Evolutionary conservation across 805 yeast species (phyloP), one percentile per base, ranked within the genome.

Genomic region (Lipomyces kockii): DNA sequence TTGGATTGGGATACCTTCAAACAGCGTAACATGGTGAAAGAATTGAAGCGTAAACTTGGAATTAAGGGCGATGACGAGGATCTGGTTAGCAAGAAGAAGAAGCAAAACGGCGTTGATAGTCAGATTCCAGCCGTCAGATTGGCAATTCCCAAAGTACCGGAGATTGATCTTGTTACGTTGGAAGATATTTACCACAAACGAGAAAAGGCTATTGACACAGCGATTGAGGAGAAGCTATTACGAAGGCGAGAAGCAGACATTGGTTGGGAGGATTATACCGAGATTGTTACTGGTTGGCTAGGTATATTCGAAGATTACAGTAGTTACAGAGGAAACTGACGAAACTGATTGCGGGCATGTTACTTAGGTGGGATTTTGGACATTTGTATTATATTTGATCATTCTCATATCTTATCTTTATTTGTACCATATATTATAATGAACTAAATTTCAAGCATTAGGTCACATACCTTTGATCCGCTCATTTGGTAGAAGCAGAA

Each of bases 11-110:
- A 85, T 34, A 84, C 92, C 1, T 94, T 94, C 78, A 87, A 89
- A 69, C 81, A 87, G 62, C 85, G 98, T 74, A 83, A 87, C 72
- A 84, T 85, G 71, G 87, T 91, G 51, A 94, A 92, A 80, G 79
- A 82, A 14, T 80, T 90, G 71, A 94, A 93, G 78, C 85, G 98
- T 69, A 83, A 85, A 29, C 82, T 91, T 51, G 90, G 90, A 51
- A 84, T 92, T 67, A 87, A 85, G 73, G 97, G 93, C 60, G 96
- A 91, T 73, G 97, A 92, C 72, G 92, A 91, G 68, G 90, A 90
- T 67, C 83, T 92, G 69, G 84, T 89, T 63, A 86, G 92, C 17
- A 94, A 89, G 76, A 92, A 88, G 83, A 85, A 87, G 77, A 65
- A 72, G 20, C 22, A 49, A 17, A 27, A n/a, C 8, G 49, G 46